Conservation (phyloP, 352 stramenopile genomes). For the Aphanomyces stellatus region DNA sequence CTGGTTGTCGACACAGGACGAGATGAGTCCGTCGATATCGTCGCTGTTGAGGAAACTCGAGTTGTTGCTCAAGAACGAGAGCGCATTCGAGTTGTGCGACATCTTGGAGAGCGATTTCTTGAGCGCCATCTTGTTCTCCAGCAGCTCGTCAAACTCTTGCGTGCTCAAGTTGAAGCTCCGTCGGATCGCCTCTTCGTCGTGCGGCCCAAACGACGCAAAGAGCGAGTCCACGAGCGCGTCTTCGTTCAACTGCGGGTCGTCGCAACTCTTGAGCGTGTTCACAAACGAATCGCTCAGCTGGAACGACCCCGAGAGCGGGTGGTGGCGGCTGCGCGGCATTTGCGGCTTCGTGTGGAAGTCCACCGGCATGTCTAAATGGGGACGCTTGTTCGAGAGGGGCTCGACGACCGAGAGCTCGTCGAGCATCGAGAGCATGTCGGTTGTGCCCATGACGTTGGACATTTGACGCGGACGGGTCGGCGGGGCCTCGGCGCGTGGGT, state of each 20-base stretch:
- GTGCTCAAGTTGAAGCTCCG: constrained; percentile 11
- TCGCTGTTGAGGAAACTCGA: constrained; percentile 13
- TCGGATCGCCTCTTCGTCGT: constrained; percentile 15
- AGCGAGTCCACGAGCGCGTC: constrained; percentile 13
- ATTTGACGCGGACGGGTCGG: constrained; percentile 2
- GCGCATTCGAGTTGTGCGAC: not conserved
- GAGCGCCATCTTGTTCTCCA: constrained; percentile 2
- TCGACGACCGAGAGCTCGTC: not conserved
- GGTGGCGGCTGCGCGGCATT: not conserved
- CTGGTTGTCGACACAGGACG: constrained; percentile 2
- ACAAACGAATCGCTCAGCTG: constrained; percentile 8
- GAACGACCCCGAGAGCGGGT: constrained; percentile 2
- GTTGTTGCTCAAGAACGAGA: not conserved
- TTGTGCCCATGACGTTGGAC: constrained; percentile 9
- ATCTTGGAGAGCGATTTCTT: constrained; percentile 16
- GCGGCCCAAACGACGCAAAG: constrained; percentile 19
- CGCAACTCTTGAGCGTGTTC: constrained; percentile 11
- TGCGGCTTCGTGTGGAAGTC: not conserved
- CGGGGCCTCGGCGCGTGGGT: not conserved
- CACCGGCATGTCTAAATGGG: not conserved
- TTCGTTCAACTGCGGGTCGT: constrained; percentile 13
- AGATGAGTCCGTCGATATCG: constrained; percentile 9
- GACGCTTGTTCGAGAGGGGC: not conserved
- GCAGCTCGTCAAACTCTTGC: constrained; percentile 9
- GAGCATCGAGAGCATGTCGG: constrained; percentile 13